Evolutionary conservation across 1,139 yeast genomes (phyloP).

Genomic region (Blastobotrys aristatus): DNA sequence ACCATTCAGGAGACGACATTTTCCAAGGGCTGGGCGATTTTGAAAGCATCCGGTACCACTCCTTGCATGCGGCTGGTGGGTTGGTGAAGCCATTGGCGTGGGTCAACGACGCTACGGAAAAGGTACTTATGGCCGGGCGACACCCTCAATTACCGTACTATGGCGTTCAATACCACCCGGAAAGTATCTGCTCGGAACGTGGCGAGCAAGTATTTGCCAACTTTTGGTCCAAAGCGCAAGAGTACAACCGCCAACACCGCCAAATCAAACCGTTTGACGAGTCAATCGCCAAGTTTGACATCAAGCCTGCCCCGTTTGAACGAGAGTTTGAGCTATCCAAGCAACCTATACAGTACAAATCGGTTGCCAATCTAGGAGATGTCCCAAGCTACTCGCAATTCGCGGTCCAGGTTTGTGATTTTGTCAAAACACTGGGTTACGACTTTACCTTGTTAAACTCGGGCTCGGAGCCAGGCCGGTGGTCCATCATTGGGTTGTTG

Average conservation of each 20-base stretch:
- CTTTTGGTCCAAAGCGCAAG: constrained; percentile 53
- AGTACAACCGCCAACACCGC: constrained; percentile 33
- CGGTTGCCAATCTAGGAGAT: neutral
- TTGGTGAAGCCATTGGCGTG: constrained; percentile 27
- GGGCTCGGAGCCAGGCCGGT: constrained; percentile 74
- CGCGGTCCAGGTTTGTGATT: constrained; percentile 48
- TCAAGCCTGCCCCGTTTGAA: constrained; percentile 23
- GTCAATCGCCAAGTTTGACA: constrained; percentile 20
- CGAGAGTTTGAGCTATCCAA: neutral
- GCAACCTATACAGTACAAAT: neutral
- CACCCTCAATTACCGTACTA: constrained; percentile 62
- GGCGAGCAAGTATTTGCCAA: constrained; percentile 59
- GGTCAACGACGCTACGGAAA: constrained; percentile 23
- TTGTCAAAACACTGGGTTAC: constrained; percentile 22
- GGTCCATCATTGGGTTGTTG: constrained; percentile 83
- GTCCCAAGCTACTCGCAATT: constrained; percentile 12
- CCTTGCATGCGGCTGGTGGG: constrained; percentile 51
- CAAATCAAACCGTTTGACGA: constrained; percentile 10
- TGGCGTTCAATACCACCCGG: constrained; percentile 98
- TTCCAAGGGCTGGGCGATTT: constrained; percentile 44
- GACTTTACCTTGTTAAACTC: constrained; percentile 64
- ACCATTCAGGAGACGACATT: constrained; percentile 34
- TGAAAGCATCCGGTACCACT: constrained; percentile 83
- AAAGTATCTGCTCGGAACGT: constrained; percentile 73
- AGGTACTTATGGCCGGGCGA: constrained; percentile 74